Evolutionary conservation across 345 rosid genomes (phyloP).

Genomic region (Salix koriyanagi): DNA sequence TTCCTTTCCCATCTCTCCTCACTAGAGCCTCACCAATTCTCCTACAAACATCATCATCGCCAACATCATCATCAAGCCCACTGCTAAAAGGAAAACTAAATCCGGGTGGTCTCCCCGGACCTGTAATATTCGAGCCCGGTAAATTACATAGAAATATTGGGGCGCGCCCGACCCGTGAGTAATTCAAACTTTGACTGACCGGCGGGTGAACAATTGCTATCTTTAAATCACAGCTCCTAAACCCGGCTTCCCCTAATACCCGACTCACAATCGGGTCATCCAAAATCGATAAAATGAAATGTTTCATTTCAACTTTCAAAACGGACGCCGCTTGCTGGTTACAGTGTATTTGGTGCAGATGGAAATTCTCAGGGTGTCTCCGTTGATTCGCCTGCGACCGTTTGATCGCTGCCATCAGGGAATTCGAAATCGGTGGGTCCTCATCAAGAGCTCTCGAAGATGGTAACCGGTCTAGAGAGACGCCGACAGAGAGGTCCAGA

Average conservation of each 20-base stretch:
- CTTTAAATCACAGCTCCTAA: conserved; percentile 56
- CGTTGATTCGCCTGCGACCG: conserved; percentile 92
- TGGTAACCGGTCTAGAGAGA: conserved; percentile 55
- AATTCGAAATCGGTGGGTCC: conserved; percentile 68
- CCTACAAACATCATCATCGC: conserved; percentile 38
- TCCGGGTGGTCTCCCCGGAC: conserved; percentile 24
- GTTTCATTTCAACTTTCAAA: conserved; percentile 58
- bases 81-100: conserved; percentile 32
- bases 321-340: conserved; percentile 37
- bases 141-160: conserved; percentile 47
- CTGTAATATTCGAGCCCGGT: conserved; percentile 23
- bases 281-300: conserved; percentile 53
- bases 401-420: conserved; percentile 96
- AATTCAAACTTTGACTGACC: conserved; percentile 26
- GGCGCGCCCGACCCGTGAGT: conserved; percentile 33
- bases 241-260: conserved; percentile 67
- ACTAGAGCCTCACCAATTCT: conserved; percentile 42
- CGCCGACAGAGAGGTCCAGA: conserved; percentile 59
- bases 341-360: conserved; percentile 39
- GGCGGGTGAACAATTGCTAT: conserved; percentile 59
- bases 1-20: conserved; percentile 30
- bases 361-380: conserved; percentile 74
- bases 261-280: conserved; percentile 75
- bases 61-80: conserved; percentile 23
- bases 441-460: conserved; percentile 34